A percentile compares a stretch with the other conserved stretches of the same genome.
These are phyloP conservation scores for Leccinum subtestaceum DNA, from an alignment of 768 basidiomycete genomes.

Conservation along the genomic window DNA sequence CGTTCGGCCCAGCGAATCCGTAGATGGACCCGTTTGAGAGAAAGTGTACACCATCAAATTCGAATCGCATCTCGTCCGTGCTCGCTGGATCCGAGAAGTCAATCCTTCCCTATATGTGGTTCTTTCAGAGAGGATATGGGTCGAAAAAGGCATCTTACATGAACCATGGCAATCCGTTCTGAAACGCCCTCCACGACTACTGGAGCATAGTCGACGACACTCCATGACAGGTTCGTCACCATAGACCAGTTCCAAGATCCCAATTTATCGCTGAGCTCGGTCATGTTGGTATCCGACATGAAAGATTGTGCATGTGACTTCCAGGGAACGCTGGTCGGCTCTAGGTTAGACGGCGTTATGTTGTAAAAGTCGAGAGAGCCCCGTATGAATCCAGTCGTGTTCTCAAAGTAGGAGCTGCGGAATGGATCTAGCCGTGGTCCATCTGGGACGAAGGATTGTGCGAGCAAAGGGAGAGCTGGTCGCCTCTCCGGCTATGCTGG, in stretches of 20 bases:
- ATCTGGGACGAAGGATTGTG: constrained; percentile 47
- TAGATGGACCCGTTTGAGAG: constrained; percentile 72
- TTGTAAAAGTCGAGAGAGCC: constrained; percentile 63
- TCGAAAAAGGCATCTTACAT: constrained; percentile 44
- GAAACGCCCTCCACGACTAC: constrained; percentile 36
- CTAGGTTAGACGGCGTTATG: constrained; percentile 49
- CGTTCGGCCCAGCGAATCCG: constrained; percentile 62
- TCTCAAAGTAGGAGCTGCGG: constrained; percentile 61
- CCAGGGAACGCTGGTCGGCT: constrained; percentile 44
- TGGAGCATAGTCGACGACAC: constrained; percentile 59
- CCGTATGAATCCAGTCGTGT: constrained; percentile 77
- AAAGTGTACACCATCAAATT: constrained; percentile 79
- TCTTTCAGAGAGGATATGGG: constrained; percentile 2
- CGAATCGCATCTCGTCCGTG: constrained; percentile 58
- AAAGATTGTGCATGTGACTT: constrained; percentile 46
- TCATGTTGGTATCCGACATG: constrained; percentile 49
- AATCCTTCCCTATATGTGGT: constrained; percentile 55
- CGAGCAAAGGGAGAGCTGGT: constrained; percentile 42
- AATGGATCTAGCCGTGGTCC: constrained; percentile 44
- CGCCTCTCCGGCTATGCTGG: constrained; percentile 47
- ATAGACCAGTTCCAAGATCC: constrained; percentile 73
- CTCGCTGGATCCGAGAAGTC: constrained; percentile 57
- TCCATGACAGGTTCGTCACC: constrained; percentile 60
- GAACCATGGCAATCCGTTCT: constrained; percentile 57
- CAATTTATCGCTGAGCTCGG: constrained; percentile 43